Percentiles rank a stretch among this genome's conserved stretches.
Evolutionary conservation across 805 yeast genomes (phyloP).

Genomic region (Cephaloascus albidus): DNA sequence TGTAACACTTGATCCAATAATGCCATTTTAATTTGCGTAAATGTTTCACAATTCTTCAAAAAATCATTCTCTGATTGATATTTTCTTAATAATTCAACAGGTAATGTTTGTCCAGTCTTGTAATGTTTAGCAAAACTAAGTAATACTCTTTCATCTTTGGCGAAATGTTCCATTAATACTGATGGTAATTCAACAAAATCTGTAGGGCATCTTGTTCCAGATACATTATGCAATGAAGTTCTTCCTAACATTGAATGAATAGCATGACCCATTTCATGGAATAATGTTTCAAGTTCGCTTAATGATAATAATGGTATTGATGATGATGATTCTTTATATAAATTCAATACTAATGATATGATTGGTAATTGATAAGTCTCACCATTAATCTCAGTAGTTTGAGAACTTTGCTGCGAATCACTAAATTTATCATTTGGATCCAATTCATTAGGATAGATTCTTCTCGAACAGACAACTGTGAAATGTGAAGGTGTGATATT

Average conservation of each 20-base stretch:
- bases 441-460: constrained; percentile 49
- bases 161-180: constrained; percentile 91
- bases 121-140: constrained; percentile 65
- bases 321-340: constrained; percentile 25
- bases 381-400: constrained; percentile 27
- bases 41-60: constrained; percentile 64
- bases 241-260: constrained; percentile 96
- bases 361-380: constrained; percentile 75
- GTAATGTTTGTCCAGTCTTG: constrained; percentile 53
- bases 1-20: constrained; percentile 79
- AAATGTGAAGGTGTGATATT: constrained; percentile 89
- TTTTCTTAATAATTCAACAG: constrained; percentile 36
- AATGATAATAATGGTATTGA: constrained; percentile 53
- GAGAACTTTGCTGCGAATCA: neutral
- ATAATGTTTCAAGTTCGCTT: constrained; percentile 83
- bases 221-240: constrained; percentile 80
- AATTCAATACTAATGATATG: constrained; percentile 82
- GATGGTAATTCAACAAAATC: constrained; percentile 97
- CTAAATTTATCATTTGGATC: constrained; percentile 4
- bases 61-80: constrained; percentile 42
- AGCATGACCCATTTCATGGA: constrained; percentile 99
- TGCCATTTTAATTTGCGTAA: constrained; percentile 86
- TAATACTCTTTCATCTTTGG: constrained; percentile 71
- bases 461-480: constrained; percentile 90
- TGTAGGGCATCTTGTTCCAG: constrained; percentile 92